Base-by-base conservation (phyloP, 2,329 filamentous ascomycete genomes). In the Stemphylium lycopersici region DNA sequence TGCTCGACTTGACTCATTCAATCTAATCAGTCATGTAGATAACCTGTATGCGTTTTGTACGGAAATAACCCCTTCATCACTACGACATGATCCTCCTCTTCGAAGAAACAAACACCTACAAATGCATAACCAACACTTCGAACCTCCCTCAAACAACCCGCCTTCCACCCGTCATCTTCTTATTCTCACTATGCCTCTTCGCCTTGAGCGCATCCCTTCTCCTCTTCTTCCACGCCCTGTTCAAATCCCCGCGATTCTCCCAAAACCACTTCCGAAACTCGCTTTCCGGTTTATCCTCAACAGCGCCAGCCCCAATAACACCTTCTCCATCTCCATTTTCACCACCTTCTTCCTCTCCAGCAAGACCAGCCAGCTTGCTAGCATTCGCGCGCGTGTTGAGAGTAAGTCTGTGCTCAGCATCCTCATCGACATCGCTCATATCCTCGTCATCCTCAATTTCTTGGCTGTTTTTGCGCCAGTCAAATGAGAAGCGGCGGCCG, bases 201-300 rank as follows among this genome's bases (percentile, higher is more conserved):
- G 82, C 79, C 76, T 88, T 88, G 55, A 83, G 77, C 41, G 81
- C 83, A 57, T 87, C 85, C 48, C 85, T 75, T 55, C 84, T 76
- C 59, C 83, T 75, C 73, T 81, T 84, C 73, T 81, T 81, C 80
- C 80, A 82, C 39, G 76, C 76, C 2, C 79, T 64, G 52, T 82
- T 81, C 41, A 77, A 69, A 44, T 80, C 77, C 4, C 79, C 80
- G 3, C 80, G 68, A 41, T 81, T 76, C 59, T 81, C 79, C 70
- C 77, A 88, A 67, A 88, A 88, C 80, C 83, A 85, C 66, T 86
- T 84, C 5, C 79, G 73, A 63, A 87, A 87, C 32, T 85, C 84
- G 48, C 81, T 84, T 56, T 87, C 82, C 5, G 76, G 73, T 36
- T 77, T 73, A 41, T 73, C 66, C 1, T 66, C 62, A 5, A 51